Base-by-base conservation (phyloP, 2,329 filamentous ascomycete species). In the Neodidymelliopsis sp. region DNA sequence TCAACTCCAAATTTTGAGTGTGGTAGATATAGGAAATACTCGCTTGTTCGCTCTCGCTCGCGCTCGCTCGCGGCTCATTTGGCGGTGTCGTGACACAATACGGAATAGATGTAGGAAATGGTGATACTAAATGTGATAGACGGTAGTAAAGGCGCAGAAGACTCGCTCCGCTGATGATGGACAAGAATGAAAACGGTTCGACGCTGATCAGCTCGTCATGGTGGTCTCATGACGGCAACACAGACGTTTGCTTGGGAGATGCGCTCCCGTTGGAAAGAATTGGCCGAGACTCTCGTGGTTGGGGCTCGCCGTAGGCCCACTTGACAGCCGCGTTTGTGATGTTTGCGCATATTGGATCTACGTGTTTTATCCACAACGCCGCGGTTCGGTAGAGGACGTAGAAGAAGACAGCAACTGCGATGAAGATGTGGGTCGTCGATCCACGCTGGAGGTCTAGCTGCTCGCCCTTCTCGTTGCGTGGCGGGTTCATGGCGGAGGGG, bases 401-500 rank as follows among this genome's bases (percentile, higher is more conserved):
- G 54, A 66, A 72, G 46, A 72, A 73, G 2, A 70, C 34, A 8
- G 42, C 63, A 25, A 72, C 60, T n/a, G 68, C 69, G 15, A 70
- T 60, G 24, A 68, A 61, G 11, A 71, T 57, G 37, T 73, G 70
- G 3, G 60, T 56, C 9, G 59, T 61, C 0, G 65, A 62, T 16
- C 67, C 68, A 28, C 70, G 63, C 49, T 67, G 63, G 10, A 73
- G 58, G 30, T 73, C 69, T 45, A 66, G 59, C 30, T 62, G 65
- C 43, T 73, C 65, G 12, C 69, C 70, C 30, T 71, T 71, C 37
- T 69, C 68, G 45, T 72, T 68, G 35, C 47, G 56, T 8, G 65
- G 65, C 5, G 69, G 70, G 40, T 72, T 70, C 69, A 73, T 70
- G 16, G 67, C 69, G 4, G 66, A 71, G 0, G 69, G 69, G 3